Percentiles rank a stretch among this genome's conserved stretches.
These are phyloP conservation scores for Phytophthora gonapodyides DNA, from an alignment of 352 stramenopile genomes.

Conservation along the genomic window DNA sequence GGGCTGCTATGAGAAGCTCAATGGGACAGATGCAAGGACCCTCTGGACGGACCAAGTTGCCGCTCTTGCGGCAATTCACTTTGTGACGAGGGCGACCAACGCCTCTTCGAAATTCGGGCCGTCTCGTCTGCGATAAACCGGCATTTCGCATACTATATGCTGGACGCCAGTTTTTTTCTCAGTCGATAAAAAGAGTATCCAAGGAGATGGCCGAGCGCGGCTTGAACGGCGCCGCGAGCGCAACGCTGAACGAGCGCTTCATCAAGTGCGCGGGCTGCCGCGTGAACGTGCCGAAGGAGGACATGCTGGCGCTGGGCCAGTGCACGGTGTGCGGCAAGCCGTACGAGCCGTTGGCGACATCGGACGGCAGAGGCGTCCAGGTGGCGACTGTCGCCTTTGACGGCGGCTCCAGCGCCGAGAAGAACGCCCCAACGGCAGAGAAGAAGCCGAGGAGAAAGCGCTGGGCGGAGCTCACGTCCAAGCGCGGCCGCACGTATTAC, in stretches of 20 bases:
- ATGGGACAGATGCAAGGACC: neutral
- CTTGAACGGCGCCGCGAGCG: slow-evolving; percentile 58
- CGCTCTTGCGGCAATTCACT: neutral
- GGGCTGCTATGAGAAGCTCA: no score
- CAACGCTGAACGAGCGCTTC: slow-evolving; percentile 75
- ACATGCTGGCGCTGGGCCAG: slow-evolving; percentile 63
- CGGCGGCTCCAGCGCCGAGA: neutral
- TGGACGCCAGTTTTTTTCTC: slow-evolving; percentile 1
- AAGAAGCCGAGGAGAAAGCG: slow-evolving; percentile 47
- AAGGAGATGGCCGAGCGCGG: slow-evolving; percentile 43
- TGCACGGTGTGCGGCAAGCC: slow-evolving; percentile 59
- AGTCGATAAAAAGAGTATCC: neutral
- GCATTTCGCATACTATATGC: slow-evolving; percentile 11
- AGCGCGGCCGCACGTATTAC: slow-evolving; percentile 74
- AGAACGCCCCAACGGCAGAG: slow-evolving; percentile 12
- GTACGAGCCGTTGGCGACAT: slow-evolving; percentile 43
- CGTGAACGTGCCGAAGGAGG: slow-evolving; percentile 83
- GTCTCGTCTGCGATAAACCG: slow-evolving; percentile 19
- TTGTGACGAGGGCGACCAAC: slow-evolving; percentile 18
- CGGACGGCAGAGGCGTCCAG: slow-evolving; percentile 30
- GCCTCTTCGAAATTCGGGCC: slow-evolving; percentile 17
- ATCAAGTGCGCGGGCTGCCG: slow-evolving; percentile 76
- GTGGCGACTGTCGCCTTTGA: slow-evolving; percentile 53
- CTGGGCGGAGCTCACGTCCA: slow-evolving; percentile 70
- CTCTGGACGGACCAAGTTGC: neutral